These are phyloP conservation scores for Panaeolus cyanescens DNA, from an alignment of 768 basidiomycete genomes.

Conservation along the genomic window DNA sequence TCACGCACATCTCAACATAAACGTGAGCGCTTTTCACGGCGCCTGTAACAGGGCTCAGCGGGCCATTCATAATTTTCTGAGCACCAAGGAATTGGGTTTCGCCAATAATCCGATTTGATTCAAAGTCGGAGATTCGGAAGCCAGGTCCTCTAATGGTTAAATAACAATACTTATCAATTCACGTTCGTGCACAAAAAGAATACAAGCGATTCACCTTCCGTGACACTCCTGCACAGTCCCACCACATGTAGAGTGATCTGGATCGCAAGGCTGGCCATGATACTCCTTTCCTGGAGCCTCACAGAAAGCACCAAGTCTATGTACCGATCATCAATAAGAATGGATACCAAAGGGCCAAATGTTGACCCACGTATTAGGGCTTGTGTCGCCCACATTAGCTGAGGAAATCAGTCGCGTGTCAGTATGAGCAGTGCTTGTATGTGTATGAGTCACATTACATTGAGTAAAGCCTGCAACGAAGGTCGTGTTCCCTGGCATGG, in stretches of 20 bases:
- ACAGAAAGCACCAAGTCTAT: constrained; percentile 71
- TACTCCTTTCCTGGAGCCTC: constrained; percentile 71
- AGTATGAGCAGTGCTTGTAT: neutral
- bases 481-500: constrained; percentile 67
- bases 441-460: constrained; percentile 41
- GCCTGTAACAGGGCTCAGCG: constrained; percentile 52
- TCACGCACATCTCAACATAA: constrained; percentile 66
- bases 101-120: constrained; percentile 75
- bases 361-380: constrained; percentile 70
- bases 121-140: constrained; percentile 74
- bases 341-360: constrained; percentile 8
- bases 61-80: constrained; percentile 57
- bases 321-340: constrained; percentile 3
- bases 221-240: constrained; percentile 67
- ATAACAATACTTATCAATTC: constrained; percentile 1
- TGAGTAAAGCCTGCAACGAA: constrained; percentile 80
- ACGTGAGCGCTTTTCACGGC: constrained; percentile 70
- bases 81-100: constrained; percentile 71
- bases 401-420: constrained; percentile 11
- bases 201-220: constrained; percentile 50
- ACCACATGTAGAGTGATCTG: constrained; percentile 75
- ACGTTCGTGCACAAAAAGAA: constrained; percentile 4
- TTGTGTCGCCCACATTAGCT: constrained; percentile 85
- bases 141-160: constrained; percentile 61
- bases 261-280: constrained; percentile 71